Evolutionary conservation across 2,329 filamentous ascomycete genomes (phyloP), one percentile per base, ranked within the genome.

Genomic region (Lachnellula arida): DNA sequence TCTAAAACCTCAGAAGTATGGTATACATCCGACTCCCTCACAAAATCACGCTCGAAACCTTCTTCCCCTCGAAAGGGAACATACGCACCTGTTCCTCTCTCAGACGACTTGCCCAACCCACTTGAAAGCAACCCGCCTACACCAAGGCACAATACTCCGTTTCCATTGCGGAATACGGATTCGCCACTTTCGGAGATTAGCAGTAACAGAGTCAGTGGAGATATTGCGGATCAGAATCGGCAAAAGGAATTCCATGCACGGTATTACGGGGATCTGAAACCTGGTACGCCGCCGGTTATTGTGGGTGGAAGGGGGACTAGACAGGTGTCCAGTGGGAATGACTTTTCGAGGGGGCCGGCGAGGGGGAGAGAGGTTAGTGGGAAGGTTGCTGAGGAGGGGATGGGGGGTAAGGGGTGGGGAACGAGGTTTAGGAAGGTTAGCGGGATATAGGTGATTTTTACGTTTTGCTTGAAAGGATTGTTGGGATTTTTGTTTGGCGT

Each of bases 351-450:
- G 11, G 48, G 40, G 32, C 46, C 64, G 5, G 57, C 67, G 59
- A 74, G 80, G 47, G 74, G 19, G 4, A 17, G 86, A 46, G 84
- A 87, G 58, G 86, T 89, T 2, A 91, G 87, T 67, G 88, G 88
- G 1, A 89, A 88, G 75, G 72, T 85, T 54, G 87, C 80, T 0
- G 88, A 91, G 69, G 88, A 92, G 68, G 88, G 88, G 2, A 53
- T 67, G 44, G 63, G 63, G 5, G 64, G 60, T n/a, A 52, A 34
- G 17, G 57, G 57, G 22, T 70, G 63, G 67, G 64, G 58, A 32
- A 67, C 68, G 23, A 71, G 70, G 63, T 68, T 70, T 53, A 67
- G 76, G 61, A 76, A 74, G 57, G 68, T 73, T 12, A 70, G 67
- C 32, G 67, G 69, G 46, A 51, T 57, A 51, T 55, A 49, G 47